Percentiles rank a stretch among this genome's conserved stretches.
Conservation (phyloP, 441 rosid genomes). For the Gossypium gossypioides region DNA sequence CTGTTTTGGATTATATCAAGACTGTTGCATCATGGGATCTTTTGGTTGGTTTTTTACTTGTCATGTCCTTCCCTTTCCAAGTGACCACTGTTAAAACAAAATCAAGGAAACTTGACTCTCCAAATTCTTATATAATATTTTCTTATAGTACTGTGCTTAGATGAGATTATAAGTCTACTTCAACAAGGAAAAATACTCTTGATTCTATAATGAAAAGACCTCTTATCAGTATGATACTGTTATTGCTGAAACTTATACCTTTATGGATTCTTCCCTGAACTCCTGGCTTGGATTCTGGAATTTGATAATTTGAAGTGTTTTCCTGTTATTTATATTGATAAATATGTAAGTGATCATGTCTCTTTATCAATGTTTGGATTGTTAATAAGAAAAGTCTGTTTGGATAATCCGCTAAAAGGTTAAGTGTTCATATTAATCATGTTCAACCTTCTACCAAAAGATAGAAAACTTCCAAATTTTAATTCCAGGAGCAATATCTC, state of each 20-base stretch:
- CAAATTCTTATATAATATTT: not conserved
- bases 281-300: not conserved
- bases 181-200: not conserved
- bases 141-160: not conserved
- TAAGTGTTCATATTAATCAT: not conserved
- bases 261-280: not conserved
- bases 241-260: constrained; percentile 5
- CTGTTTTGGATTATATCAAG: not conserved
- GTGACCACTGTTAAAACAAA: not conserved
- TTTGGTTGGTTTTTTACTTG: not conserved
- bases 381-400: not conserved
- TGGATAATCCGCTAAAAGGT: not conserved
- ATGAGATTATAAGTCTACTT: not conserved
- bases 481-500: not conserved
- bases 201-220: not conserved
- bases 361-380: constrained; percentile 2
- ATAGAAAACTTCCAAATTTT: not conserved
- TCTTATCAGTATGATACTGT: not conserved
- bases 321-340: not conserved
- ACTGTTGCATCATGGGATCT: constrained; percentile 4
- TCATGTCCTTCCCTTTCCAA: not conserved
- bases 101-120: not conserved
- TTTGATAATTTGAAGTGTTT: not conserved
- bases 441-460: not conserved
- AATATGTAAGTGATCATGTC: not conserved